Conservation (phyloP, 306 rosid species). For the Vicia villosa region DNA sequence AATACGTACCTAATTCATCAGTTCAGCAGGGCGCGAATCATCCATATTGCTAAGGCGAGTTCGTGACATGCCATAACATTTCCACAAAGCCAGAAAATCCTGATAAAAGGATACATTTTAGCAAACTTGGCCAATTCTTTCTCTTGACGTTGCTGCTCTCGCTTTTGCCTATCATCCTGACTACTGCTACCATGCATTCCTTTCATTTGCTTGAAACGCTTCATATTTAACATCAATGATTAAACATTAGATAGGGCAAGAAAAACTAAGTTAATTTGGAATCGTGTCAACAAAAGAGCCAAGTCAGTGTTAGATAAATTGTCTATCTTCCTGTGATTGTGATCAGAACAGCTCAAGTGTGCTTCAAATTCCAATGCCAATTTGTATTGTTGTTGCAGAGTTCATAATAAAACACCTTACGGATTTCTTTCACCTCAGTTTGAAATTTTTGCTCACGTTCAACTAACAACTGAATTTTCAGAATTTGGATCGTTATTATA, state of each 20-base stretch:
- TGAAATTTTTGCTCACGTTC: constrained; percentile 98
- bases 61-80: no score
- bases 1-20: no score
- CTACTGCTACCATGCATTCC: constrained; percentile 92
- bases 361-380: constrained; percentile 95
- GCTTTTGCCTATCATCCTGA: constrained; percentile 88
- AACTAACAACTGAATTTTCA: constrained; percentile 98
- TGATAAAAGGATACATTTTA: constrained; percentile 59
- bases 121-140: constrained; percentile 87
- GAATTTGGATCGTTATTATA: constrained; percentile 62
- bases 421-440: constrained; percentile 91
- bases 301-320: constrained; percentile 8
- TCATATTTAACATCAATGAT: constrained; percentile 36
- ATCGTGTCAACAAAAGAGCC: constrained; percentile 8
- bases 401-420: constrained; percentile 90
- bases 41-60: no score
- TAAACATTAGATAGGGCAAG: constrained; percentile 22
- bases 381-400: constrained; percentile 99
- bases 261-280: no score
- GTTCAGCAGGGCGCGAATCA: no score
- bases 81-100: no score
- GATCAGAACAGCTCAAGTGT: constrained; percentile 93
- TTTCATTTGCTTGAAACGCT: constrained; percentile 96
- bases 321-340: constrained; percentile 88
- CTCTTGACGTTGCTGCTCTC: constrained; percentile 93